phyloP scores from a whole-genome alignment of 768 basidiomycete genomes.

The Mycena floridula region DNA sequence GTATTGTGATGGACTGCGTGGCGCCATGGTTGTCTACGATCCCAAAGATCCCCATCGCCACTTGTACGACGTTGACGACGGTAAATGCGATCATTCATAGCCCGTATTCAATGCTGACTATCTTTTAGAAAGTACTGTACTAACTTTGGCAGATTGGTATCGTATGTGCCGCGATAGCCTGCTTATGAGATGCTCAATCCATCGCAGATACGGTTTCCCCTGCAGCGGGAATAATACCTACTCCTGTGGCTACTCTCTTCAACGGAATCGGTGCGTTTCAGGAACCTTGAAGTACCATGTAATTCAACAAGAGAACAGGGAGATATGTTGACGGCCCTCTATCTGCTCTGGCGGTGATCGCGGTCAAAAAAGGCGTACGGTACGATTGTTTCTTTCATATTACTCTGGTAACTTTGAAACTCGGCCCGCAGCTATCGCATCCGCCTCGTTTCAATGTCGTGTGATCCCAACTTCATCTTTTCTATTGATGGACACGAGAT shows the following conservation, averaged over 20 bases:
- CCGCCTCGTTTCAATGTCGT: constrained; percentile 22
- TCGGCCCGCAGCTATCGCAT: constrained; percentile 19
- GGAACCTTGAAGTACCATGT: background rate
- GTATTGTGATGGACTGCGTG: constrained; percentile 42
- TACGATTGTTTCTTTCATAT: constrained; percentile 16
- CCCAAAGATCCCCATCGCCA: constrained; percentile 24
- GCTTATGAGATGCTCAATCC: too few relatives aligned
- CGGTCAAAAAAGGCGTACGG: constrained; percentile 11
- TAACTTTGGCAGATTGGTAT: constrained; percentile 30
- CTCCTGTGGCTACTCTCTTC: constrained; percentile 11
- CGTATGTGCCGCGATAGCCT: too few relatives aligned
- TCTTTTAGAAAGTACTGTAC: constrained; percentile 24
- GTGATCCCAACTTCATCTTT: constrained; percentile 20
- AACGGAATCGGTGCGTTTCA: constrained; percentile 16
- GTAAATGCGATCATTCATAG: constrained; percentile 10
- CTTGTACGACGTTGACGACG: constrained; percentile 28
- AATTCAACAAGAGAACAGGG: constrained; percentile 21
- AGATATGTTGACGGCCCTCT: constrained; percentile 15
- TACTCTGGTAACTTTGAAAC: constrained; percentile 10
- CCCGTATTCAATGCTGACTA: background rate
- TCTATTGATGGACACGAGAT: constrained; percentile 24
- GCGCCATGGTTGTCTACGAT: constrained; percentile 32
- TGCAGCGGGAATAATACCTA: background rate
- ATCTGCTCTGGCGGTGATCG: constrained; percentile 17
- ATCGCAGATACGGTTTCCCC: constrained; percentile 5